These are phyloP conservation scores for Picochlorum sp. DNA, from an alignment of 139 green algal species.

Conservation along the genomic window DNA sequence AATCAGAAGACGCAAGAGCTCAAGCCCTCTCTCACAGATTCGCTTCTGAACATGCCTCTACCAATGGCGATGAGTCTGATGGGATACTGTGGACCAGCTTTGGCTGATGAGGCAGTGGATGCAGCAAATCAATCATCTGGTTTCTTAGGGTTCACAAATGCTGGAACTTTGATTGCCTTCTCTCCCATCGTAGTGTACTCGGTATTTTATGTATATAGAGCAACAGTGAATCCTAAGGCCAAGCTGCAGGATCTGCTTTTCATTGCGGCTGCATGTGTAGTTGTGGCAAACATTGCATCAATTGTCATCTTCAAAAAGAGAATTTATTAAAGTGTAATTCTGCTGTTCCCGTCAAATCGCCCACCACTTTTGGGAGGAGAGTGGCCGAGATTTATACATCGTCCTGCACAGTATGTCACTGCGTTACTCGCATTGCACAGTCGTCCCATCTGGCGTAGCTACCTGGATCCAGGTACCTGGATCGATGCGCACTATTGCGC, in stretches of 20 bases:
- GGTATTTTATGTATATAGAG: slow-evolving; percentile 18
- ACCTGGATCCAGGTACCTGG: too few relatives aligned
- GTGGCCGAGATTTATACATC: too few relatives aligned
- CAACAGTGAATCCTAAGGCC: slow-evolving; percentile 12
- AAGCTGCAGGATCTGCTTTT: slow-evolving; percentile 22
- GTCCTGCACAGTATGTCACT: too few relatives aligned
- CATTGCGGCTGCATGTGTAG: slow-evolving; percentile 2
- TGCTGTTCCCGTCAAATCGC: too few relatives aligned
- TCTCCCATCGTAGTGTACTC: slow-evolving; percentile 16
- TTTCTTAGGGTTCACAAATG: slow-evolving; percentile 1
- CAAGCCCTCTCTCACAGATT: neutral
- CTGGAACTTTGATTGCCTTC: neutral
- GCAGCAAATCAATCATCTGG: neutral
- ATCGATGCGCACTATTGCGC: too few relatives aligned
- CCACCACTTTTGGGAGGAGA: too few relatives aligned
- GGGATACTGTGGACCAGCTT: neutral
- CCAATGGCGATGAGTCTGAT: neutral
- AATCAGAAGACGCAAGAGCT: neutral
- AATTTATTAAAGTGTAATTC: slow-evolving; percentile 9
- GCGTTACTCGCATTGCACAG: too few relatives aligned
- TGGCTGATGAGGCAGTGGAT: slow-evolving; percentile 11
- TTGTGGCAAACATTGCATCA: slow-evolving; percentile 14
- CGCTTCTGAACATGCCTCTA: neutral
- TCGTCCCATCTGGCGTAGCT: too few relatives aligned
- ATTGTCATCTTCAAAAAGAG: slow-evolving; percentile 18